phyloP scores from a whole-genome alignment of 345 rosid species.

The Salix purpurea region DNA sequence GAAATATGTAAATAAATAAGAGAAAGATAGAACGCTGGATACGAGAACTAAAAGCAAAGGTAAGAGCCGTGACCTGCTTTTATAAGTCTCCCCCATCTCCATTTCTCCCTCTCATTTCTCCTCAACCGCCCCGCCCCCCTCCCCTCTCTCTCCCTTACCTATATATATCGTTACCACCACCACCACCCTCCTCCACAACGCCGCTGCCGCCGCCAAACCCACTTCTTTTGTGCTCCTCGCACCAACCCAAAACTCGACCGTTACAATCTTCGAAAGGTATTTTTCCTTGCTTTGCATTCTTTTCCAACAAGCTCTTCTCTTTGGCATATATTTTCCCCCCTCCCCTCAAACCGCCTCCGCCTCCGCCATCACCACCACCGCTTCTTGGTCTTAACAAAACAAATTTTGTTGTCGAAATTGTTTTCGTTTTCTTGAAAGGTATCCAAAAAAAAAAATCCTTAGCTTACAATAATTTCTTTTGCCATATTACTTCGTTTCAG shows the following conservation, averaged over 20 bases:
- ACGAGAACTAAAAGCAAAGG: neutral
- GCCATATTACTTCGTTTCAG: neutral
- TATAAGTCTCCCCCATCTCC: constrained; percentile 12
- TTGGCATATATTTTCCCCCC: neutral
- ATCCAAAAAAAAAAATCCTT: neutral
- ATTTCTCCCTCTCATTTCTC: neutral
- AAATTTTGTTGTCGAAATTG: too few species aligned
- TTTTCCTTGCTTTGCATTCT: neutral
- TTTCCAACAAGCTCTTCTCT: neutral
- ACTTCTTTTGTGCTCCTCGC: neutral
- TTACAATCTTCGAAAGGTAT: neutral
- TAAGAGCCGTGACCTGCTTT: constrained; percentile 33
- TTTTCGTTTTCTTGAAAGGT: constrained; percentile 1
- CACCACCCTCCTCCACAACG: neutral
- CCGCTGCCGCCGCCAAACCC: neutral
- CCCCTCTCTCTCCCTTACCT: neutral
- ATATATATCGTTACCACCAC: neutral
- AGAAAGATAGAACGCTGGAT: neutral
- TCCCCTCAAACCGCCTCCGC: neutral
- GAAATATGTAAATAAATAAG: neutral
- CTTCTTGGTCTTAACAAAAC: too few species aligned
- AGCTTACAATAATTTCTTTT: neutral
- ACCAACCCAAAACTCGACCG: neutral
- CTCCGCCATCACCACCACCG: neutral
- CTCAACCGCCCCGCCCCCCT: neutral